phyloP scores from a whole-genome alignment of 805 yeast genomes.

The Lipomyces starkeyi region DNA sequence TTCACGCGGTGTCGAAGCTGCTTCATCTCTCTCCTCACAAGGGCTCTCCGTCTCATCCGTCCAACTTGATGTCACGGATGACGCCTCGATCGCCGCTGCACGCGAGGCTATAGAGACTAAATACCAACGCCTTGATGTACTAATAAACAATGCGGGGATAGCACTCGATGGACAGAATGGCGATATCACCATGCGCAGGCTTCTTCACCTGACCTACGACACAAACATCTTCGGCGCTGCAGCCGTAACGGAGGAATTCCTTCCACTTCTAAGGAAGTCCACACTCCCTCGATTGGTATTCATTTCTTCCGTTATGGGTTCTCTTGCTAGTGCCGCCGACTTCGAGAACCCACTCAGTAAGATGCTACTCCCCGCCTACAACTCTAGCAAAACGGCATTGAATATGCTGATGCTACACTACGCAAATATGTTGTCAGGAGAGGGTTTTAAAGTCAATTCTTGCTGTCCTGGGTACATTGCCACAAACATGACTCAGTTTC shows the following conservation, averaged over 20 bases:
- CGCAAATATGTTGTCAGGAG: neutral
- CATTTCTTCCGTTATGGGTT: neutral
- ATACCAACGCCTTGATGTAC: neutral
- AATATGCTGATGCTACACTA: slow-evolving; percentile 4
- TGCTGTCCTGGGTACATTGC: neutral
- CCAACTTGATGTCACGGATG: neutral
- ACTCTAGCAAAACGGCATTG: neutral
- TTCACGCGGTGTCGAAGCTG: slow-evolving; percentile 1
- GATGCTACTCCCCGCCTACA: neutral
- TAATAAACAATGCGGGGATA: neutral
- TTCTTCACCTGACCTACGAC: neutral
- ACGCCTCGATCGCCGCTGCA: neutral
- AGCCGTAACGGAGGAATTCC: neutral
- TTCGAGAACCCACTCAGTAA: neutral
- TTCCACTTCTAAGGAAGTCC: neutral
- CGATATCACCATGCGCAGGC: neutral
- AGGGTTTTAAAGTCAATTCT: neutral
- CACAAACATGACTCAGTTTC: neutral
- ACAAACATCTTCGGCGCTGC: neutral
- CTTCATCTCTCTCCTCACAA: neutral
- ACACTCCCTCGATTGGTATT: neutral
- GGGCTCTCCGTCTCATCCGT: neutral
- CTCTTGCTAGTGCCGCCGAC: neutral
- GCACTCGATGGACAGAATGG: no score
- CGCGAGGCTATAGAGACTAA: neutral